Base-by-base conservation (phyloP, 345 rosid genomes). In the Camelina laxa region DNA sequence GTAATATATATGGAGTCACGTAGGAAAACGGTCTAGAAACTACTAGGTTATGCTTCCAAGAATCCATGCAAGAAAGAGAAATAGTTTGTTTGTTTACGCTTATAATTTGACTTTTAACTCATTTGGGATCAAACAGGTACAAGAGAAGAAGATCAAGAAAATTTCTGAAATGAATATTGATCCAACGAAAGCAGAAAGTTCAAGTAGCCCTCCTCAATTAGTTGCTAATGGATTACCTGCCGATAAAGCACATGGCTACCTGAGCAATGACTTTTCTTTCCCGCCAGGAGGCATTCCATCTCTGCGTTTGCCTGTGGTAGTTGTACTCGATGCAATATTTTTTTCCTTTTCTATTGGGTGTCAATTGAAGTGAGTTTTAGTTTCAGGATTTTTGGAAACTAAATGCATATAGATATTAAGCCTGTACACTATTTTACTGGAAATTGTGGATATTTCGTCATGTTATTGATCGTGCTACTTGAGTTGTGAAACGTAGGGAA, bases 141-240 rank as follows among this genome's bases (percentile, higher is more conserved):
- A 91, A 80, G 98, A 93, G 82, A 93, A 93, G 84, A 91, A 93
- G 88, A 82, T 93, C 67, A 93, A 89, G 88, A 89, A 90, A 82
- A 84, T 93, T 57, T 80, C 79, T 79, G 92, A 90, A 72, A 80
- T 87, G 88, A 93, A 93, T 86, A 82, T 88, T 63, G 87, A 87
- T 69, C 85, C 88, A 33, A 79, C 79, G 44, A 84, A 69, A 74
- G 67, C 0, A 19, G 65, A 13, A 39, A 13, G 49, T 39, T 74
- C 87, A 22, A 75, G 64, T 20, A 76, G 74, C 69, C 61, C 87
- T 60, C 75, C 49, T 77, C 82, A 69, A 31, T 19, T 65, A 79
- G 31, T 80, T 69, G 75, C 84, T 39, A 91, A 93, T 83, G 95
- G 98, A 72, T 80, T 80, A 67, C 87, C 68, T 74, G 67, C 75